A percentile compares a stretch with the other conserved stretches of the same genome.
Conservation (phyloP, 148 eudicot species). For the Cornus florida region DNA sequence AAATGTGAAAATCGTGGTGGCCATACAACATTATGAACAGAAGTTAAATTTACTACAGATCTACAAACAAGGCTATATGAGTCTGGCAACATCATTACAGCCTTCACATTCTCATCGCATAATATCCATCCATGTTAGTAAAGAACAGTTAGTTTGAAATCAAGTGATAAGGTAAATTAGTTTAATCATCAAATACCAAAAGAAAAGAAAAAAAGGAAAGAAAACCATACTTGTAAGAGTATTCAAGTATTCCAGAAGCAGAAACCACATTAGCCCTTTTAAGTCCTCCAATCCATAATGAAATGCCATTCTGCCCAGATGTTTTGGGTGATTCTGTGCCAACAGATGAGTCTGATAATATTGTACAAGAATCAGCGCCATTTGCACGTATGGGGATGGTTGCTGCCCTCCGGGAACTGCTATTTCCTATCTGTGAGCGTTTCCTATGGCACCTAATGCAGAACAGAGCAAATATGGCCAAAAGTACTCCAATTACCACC, state of each 20-base stretch:
- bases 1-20: background rate
- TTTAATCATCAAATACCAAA: background rate
- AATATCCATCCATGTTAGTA: background rate
- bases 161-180: background rate
- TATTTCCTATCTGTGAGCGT: constrained; percentile 57
- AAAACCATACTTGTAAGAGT: constrained; percentile 67
- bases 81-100: background rate
- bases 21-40: background rate
- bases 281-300: constrained; percentile 70
- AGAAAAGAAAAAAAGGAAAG: background rate
- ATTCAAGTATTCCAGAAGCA: constrained; percentile 89
- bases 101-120: background rate
- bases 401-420: constrained; percentile 72
- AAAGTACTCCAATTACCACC: constrained; percentile 72
- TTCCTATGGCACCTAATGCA: constrained; percentile 69
- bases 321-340: constrained; percentile 79
- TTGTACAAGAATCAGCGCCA: constrained; percentile 73
- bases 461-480: constrained; percentile 59
- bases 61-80: background rate
- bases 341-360: constrained; percentile 75
- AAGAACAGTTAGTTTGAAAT: background rate
- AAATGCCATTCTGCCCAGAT: constrained; percentile 37
- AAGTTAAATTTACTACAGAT: background rate
- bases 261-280: constrained; percentile 65
- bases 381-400: constrained; percentile 69